Evolutionary conservation across 768 basidiomycete species (phyloP), one percentile per base, ranked within the genome.

Genomic region (Lactarius hengduanensis): DNA sequence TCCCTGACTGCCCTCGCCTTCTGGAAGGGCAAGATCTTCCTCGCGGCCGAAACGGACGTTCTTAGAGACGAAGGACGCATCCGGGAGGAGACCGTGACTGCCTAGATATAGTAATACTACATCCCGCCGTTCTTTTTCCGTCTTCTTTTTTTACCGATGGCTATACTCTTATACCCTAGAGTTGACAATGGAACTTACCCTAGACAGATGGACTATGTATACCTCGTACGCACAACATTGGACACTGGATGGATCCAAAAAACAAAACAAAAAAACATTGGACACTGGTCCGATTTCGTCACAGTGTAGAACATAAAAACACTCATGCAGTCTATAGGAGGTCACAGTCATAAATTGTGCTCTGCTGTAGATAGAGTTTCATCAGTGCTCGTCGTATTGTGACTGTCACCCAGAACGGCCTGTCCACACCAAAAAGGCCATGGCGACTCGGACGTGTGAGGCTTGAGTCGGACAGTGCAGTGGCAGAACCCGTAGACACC

Each of bases 21-120:
- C 70, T 75, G 71, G 71, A 76, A 78, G 62, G 81, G 81, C 38
- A 73, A 75, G 61, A 82, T 83, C 13, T 81, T 82, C 72, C 73
- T 76, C 41, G 79, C 79, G 9, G 74, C 76, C 26, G 74, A 75
- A 40, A 78, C 78, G 66, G 81, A 81, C 50, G 80, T 82, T 34
- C 69, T 82, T 57, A 77, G 77, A 55, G 82, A 83, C 67, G 53
- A 69, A 53, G 45, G 30, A 0, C 50, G 43, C 45, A 15, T 32
- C 22, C 15, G 13, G 20, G 13, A 67, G n/a, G 36, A 38, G 36
- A 38, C 56, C 6, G 36, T 38, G 30, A n/a, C 41, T 5, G 66
- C 56, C 3, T 67, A 67, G 62, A 59, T 30, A 20, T 13, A 2
- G 11, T 26, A 11, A 56, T 34, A 56, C 8, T 15, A n/a, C 4